Evolutionary conservation across 1,284 basidiomycete species (phyloP), one percentile per base, ranked within the genome.

Genomic region (Vanrija sp.): DNA sequence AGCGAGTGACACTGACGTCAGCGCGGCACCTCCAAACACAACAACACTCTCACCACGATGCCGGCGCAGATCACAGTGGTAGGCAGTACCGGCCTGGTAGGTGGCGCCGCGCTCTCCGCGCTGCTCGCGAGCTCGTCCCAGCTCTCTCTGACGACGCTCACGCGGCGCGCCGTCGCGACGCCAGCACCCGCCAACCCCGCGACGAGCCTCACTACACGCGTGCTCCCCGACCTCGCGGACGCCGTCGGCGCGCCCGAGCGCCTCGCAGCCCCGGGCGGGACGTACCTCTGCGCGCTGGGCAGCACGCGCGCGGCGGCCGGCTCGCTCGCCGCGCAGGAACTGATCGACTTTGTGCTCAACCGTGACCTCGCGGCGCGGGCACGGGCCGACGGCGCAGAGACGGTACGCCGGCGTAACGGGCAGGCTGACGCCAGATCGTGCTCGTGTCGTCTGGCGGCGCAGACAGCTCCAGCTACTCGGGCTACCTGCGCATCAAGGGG

Each of bases 61-160:
- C 28, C 10, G 34, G 2, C 34, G 10, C 14, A 34, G 12, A 34
- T 77, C 49, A 72, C 71, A 15, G 62, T 75, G n/a, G 67, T 68
- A 26, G 75, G 75, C 40, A 66, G 68, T 6, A 77, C 75, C 2
- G 75, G 75, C 42, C 68, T 77, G 9, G 75, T 73, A 1, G 75
- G 75, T 18, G 59, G 61, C 5, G 61, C 57, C 10, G 60, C 72
- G 0, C 63, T 75, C 43, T 15, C 25, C 2, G 45, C 57, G 9
- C 60, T 75, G 38, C 63, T 77, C 40, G 18, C 61, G 16, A 66
- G 67, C 9, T 47, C 68, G 8, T 34, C 55, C 16, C 51, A 67
- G 0, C 67, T 74, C 57, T 51, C 65, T 46, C 48, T 77, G 38
- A 72, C 67, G 12, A 63, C 71, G n/a, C 54, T 77, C 23, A 67